These are phyloP conservation scores for Candida dendrica DNA, from an alignment of 805 yeast genomes.

Conservation along the genomic window DNA sequence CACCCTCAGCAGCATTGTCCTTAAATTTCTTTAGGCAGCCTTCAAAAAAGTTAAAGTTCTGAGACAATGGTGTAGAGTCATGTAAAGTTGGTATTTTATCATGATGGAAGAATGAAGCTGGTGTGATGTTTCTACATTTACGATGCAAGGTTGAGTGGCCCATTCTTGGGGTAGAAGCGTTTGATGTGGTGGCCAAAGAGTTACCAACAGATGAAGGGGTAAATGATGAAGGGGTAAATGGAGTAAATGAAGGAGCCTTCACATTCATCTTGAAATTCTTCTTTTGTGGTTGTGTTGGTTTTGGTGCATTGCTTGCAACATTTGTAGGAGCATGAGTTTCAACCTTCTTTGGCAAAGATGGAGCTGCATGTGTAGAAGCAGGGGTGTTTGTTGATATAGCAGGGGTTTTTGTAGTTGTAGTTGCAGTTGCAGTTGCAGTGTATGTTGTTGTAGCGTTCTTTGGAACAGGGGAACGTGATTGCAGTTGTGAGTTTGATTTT, in stretches of 20 bases:
- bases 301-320: too few relatives aligned
- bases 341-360: conserved; percentile 3
- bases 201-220: background rate
- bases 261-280: conserved; percentile 56
- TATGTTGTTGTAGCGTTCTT: too few relatives aligned
- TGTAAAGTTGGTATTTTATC: conserved; percentile 20
- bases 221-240: conserved; percentile 19
- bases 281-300: conserved; percentile 1
- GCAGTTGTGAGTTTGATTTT: conserved; percentile 14
- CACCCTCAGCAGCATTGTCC: conserved; percentile 11
- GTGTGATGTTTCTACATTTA: background rate
- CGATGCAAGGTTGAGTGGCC: conserved; percentile 4
- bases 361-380: background rate
- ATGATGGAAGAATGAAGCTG: conserved; percentile 11
- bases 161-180: conserved; percentile 15
- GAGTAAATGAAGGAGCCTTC: conserved; percentile 60
- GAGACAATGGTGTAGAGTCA: conserved; percentile 15
- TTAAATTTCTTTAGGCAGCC: conserved; percentile 18
- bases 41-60: conserved; percentile 21
- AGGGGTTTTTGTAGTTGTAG: conserved; percentile 1
- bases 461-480: conserved; percentile 15
- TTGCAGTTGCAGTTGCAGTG: conserved; percentile 5
- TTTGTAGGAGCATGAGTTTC: background rate
- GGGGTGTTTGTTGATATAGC: background rate
- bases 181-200: conserved; percentile 10